Base-by-base conservation (phyloP, 176 grass and related monocot species). In the Alopecurus myosuroides region DNA sequence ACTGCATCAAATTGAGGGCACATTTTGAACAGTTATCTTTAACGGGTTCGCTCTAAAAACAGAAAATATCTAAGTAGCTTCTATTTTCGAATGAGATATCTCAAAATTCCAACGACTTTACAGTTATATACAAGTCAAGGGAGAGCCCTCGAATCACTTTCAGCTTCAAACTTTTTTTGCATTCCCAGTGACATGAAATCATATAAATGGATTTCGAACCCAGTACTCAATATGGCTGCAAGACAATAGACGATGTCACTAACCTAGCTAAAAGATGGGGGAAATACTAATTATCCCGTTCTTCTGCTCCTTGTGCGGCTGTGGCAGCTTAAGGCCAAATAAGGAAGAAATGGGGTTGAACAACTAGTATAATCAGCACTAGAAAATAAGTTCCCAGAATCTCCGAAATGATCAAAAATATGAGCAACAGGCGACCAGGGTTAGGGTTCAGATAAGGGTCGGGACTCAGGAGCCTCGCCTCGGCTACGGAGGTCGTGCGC, bases 121-220 rank as follows among this genome's bases (percentile, higher is more conserved):
- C 39, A 64, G 77, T 42, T 31, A 65, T 48, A 42, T 39, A 14
- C 25, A 46, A 14, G 41, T 65, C 10, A 22, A 37, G 57, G 18
- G 25, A 49, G 78, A 67, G 42, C 45, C 82, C 30, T 77, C 55
- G 46, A 51, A 77, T 77, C 18, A 66, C 39, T 37, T 76, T 77
- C 17, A 34, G 25, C 15, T 5, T 40, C 36, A 39, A 39, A 57
- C 29, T 4, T 20, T 17, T 51, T 67, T 22, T 49, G 9, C 41
- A 64, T 36, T 64, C 41, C 40, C 30, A 40, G 44, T 22, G 46
- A n/a, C 19, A 70, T 70, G 67, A 41, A 4, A 71, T 61, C n/a
- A 36, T 42, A 28, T 82, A 40, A 67, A 71, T n/a, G 28, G 28
- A 23, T 56, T 58, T 46, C 49, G 55, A 70, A 5, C 64, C 36